Percentiles rank a stretch among this genome's conserved stretches.
These are phyloP conservation scores for Wallacemonas collosoma DNA, from an alignment of 208 protist species.

Conservation along the genomic window DNA sequence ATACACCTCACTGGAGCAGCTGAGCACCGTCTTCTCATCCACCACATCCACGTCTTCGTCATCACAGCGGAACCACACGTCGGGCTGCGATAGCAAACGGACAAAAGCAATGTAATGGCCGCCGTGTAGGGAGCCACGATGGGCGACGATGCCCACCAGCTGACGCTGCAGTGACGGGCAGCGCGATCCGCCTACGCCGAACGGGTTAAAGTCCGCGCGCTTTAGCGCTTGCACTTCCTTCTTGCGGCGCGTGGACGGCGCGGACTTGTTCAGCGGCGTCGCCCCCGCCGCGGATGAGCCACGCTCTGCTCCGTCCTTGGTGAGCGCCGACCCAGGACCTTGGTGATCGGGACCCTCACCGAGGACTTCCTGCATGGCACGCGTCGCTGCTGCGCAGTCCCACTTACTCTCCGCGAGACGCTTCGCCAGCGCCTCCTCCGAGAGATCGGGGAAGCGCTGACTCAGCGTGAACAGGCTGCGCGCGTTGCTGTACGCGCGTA, in stretches of 20 bases:
- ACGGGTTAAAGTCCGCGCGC: conserved; percentile 40
- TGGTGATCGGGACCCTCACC: neutral
- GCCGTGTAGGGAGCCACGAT: conserved; percentile 79
- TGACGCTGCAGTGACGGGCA: conserved; percentile 44
- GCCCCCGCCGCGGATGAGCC: neutral
- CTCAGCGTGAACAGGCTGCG: conserved; percentile 35
- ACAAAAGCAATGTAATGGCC: conserved; percentile 92
- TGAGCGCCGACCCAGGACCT: too few relatives aligned
- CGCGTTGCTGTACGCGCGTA: conserved; percentile 37
- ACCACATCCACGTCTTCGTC: conserved; percentile 81
- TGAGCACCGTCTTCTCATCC: conserved; percentile 55
- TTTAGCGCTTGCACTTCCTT: conserved; percentile 4
- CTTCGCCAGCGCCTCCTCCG: conserved; percentile 17
- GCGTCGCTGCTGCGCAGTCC: conserved; percentile 31
- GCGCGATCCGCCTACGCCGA: conserved; percentile 23
- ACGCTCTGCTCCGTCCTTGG: neutral
- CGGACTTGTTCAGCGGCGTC: neutral
- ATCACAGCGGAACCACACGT: conserved; percentile 88
- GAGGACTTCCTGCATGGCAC: conserved; percentile 24
- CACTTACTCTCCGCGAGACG: conserved; percentile 24
- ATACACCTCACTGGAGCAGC: conserved; percentile 67
- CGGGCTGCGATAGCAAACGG: conserved; percentile 43
- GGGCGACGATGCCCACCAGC: conserved; percentile 81
- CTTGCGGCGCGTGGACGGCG: neutral
- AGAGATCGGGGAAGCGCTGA: conserved; percentile 40